phyloP scores from a whole-genome alignment of 331 rosid genomes.

The Ulmus americana region DNA sequence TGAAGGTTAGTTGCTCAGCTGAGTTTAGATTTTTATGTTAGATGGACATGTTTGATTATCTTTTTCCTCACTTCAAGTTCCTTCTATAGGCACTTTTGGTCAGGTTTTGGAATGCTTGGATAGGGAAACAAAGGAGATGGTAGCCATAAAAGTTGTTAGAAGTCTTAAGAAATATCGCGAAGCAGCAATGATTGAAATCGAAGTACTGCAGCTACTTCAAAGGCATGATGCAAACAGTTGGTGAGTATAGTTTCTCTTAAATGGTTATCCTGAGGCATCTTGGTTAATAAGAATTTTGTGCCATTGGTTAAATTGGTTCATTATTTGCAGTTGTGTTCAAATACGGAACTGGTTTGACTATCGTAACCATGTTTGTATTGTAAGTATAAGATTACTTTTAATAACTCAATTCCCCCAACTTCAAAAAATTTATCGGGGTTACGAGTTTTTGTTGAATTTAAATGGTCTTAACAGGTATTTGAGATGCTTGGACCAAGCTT shows the following conservation, averaged over 20 bases:
- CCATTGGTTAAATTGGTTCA: constrained; percentile 59
- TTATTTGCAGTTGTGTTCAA: constrained; percentile 99
- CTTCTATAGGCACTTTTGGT: constrained; percentile 59
- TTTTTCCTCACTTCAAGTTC: constrained; percentile 6
- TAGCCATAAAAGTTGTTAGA: constrained; percentile 87
- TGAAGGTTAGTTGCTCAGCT: constrained; percentile 45
- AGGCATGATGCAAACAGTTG: constrained; percentile 78
- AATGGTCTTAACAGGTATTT: constrained; percentile 95
- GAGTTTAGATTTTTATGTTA: constrained; percentile 2
- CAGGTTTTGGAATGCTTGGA: constrained; percentile 99
- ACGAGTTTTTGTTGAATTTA: constrained; percentile 53
- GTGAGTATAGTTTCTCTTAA: constrained; percentile 38
- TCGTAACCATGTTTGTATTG: constrained; percentile 99
- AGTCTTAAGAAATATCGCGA: constrained; percentile 83
- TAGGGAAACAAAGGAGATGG: constrained; percentile 87
- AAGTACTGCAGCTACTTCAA: constrained; percentile 80
- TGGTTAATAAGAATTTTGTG: constrained; percentile 20
- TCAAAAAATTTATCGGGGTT: constrained; percentile 54
- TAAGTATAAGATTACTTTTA: constrained; percentile 78
- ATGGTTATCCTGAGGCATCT: constrained; percentile 2
- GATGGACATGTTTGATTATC: neutral
- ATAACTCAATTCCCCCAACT: constrained; percentile 65
- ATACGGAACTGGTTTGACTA: constrained; percentile 99
- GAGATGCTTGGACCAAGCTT: constrained; percentile 99
- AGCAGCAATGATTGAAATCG: constrained; percentile 94